Evolutionary conservation across 2,329 filamentous ascomycete genomes (phyloP).

Genomic region (Colletotrichum australisinense): DNA sequence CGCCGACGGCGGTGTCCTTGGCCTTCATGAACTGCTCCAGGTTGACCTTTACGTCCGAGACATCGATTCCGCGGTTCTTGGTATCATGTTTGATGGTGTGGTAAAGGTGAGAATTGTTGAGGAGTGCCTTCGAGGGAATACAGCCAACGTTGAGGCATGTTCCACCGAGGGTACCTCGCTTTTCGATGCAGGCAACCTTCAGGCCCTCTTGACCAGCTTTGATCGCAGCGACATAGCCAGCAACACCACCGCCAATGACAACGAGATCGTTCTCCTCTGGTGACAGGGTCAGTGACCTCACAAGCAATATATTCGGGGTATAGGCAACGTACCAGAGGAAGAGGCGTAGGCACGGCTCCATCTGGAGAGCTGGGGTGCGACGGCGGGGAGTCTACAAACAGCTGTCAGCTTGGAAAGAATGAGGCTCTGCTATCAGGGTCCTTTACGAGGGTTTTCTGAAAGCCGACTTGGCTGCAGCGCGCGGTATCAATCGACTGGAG

Average conservation of each 20-base stretch:
- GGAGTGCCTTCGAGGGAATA: conserved; percentile 98
- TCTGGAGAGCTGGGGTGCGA: conserved; percentile 59
- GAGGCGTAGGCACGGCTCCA: conserved; percentile 71
- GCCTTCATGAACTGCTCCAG: conserved; percentile 97
- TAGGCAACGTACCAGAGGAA: conserved; percentile 59
- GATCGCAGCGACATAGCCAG: conserved; percentile 98
- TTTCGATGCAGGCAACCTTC: conserved; percentile 98
- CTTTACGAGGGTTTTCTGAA: conserved; percentile 65
- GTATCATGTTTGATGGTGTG: conserved; percentile 97
- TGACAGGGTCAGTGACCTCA: conserved; percentile 36
- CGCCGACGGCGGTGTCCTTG: conserved; percentile 89
- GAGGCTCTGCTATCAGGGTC: conserved; percentile 39
- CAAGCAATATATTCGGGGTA: background rate
- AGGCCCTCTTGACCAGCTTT: conserved; percentile 98
- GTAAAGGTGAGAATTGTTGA: conserved; percentile 99
- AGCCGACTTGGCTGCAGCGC: conserved; percentile 67
- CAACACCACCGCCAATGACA: conserved; percentile 97
- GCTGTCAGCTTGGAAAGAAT: conserved; percentile 14
- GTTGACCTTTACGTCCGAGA: conserved; percentile 97
- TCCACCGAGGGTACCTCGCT: conserved; percentile 93
- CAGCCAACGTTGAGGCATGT: conserved; percentile 99
- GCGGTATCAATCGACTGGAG: conserved; percentile 70
- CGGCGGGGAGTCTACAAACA: conserved; percentile 58
- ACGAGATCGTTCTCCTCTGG: conserved; percentile 95
- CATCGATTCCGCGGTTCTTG: conserved; percentile 96